Evolutionary conservation across 169 alveolate genomes (phyloP).

Genomic region (Plasmodium ovale): DNA sequence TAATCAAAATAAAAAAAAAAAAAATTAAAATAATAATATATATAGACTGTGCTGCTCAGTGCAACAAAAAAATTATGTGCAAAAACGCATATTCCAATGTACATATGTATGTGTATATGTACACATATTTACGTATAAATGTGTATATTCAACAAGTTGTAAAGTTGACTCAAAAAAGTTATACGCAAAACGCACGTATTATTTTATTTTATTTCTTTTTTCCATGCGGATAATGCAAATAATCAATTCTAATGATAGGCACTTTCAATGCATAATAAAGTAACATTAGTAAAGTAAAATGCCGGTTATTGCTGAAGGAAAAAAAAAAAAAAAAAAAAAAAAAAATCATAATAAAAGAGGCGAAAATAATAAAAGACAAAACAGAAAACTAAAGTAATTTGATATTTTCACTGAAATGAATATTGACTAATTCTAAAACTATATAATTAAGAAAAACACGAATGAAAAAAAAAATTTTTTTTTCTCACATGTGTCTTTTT

Average conservation of each 20-base stretch:
- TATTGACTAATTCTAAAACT: not conserved
- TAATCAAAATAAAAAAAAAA: not conserved
- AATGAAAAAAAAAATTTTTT: not conserved
- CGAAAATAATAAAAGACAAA: not conserved
- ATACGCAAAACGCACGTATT: not conserved
- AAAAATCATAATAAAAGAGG: not conserved
- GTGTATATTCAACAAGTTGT: not conserved
- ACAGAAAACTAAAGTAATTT: not conserved
- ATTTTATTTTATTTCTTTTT: not conserved
- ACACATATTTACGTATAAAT: not conserved
- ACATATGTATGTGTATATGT: not conserved
- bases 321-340: not conserved
- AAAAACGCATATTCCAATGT: too few relatives aligned
- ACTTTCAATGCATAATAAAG: conserved; percentile 49
- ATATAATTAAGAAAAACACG: not conserved
- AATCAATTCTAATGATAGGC: conserved; percentile 18
- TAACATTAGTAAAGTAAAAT: conserved; percentile 7
- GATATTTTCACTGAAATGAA: not conserved
- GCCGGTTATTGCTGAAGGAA: not conserved
- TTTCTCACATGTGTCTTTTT: not conserved
- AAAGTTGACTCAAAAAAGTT: not conserved
- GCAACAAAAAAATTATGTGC: conserved; percentile 20
- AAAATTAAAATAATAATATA: conserved; percentile 10
- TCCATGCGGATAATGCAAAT: not conserved
- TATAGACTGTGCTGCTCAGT: conserved; percentile 66